Evolutionary conservation across 495 filamentous ascomycete species (phyloP).

Genomic region (Cryomyces antarcticus): DNA sequence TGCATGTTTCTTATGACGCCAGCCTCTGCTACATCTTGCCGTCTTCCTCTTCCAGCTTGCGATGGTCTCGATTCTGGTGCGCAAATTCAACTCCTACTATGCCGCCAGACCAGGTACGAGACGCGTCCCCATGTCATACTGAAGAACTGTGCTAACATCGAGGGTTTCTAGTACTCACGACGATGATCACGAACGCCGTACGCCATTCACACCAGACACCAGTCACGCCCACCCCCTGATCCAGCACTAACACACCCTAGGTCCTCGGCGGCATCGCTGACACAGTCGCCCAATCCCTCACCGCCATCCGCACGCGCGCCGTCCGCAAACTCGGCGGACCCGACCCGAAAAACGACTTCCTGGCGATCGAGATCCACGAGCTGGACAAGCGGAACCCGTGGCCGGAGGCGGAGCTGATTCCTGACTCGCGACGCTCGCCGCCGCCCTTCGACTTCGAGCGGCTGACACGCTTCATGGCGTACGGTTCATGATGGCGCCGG

Average conservation of each 20-base stretch:
- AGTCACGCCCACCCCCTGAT: background rate
- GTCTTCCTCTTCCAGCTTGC: slow-evolving; percentile 79
- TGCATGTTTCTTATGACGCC: background rate
- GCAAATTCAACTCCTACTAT: slow-evolving; percentile 89
- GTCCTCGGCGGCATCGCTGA: slow-evolving; percentile 81
- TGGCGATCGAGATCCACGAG: slow-evolving; percentile 79
- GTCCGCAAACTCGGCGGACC: slow-evolving; percentile 34
- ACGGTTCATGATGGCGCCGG: slow-evolving; percentile 83
- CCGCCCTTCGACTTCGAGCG: slow-evolving; percentile 92
- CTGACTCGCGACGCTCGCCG: slow-evolving; percentile 36
- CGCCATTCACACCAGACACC: slow-evolving; percentile 9
- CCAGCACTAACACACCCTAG: slow-evolving; percentile 18
- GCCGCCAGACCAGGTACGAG: slow-evolving; percentile 54
- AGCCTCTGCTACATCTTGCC: slow-evolving; percentile 77
- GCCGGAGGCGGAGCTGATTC: slow-evolving; percentile 43
- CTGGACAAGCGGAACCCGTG: slow-evolving; percentile 68
- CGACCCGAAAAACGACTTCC: slow-evolving; percentile 37
- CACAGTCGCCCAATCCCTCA: slow-evolving; percentile 86
- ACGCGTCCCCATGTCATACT: background rate
- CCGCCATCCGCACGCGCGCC: slow-evolving; percentile 51
- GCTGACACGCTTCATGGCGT: slow-evolving; percentile 82
- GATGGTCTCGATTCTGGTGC: slow-evolving; percentile 54
- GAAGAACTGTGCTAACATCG: too few relatives aligned
- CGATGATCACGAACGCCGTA: slow-evolving; percentile 96
- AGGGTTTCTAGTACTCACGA: slow-evolving; percentile 53